phyloP scores from a whole-genome alignment of 164 flowering plant species.

The Kalanchoe fedtschenkoi region DNA sequence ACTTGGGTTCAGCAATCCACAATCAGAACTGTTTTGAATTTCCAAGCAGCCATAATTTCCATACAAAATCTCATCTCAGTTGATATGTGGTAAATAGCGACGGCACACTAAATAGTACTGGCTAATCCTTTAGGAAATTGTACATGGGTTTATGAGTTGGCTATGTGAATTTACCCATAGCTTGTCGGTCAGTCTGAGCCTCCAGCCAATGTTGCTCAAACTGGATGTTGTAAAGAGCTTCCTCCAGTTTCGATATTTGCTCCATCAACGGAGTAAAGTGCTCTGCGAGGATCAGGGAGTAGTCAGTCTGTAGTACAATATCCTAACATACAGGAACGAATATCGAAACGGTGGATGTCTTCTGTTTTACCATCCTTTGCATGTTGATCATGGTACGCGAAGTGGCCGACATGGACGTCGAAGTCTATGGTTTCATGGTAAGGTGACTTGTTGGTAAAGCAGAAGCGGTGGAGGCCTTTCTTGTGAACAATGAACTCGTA shows the following conservation, averaged over 20 bases:
- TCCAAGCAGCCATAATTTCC: too few species aligned
- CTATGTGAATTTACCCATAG: constrained; percentile 64
- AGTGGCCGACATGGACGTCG: constrained; percentile 33
- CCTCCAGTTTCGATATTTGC: constrained; percentile 73
- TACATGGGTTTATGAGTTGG: too few species aligned
- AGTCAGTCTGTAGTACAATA: too few species aligned
- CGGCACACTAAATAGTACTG: too few species aligned
- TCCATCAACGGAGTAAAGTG: constrained; percentile 81
- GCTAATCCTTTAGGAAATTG: too few species aligned
- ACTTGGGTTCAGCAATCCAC: too few species aligned
- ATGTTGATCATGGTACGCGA: constrained; percentile 30
- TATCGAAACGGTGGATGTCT: not conserved
- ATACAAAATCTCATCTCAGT: too few species aligned
- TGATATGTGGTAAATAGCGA: too few species aligned
- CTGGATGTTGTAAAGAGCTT: constrained; percentile 85
- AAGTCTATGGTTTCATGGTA: constrained; percentile 42
- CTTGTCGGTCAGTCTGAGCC: constrained; percentile 95
- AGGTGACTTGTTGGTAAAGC: constrained; percentile 55
- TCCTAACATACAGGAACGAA: not conserved
- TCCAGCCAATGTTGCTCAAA: constrained; percentile 97
- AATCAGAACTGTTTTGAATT: too few species aligned
- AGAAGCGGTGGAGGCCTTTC: constrained; percentile 74
- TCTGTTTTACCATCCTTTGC: constrained; percentile 33
- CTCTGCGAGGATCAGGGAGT: constrained; percentile 43
- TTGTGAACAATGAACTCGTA: constrained; percentile 62